A percentile compares a stretch with the other conserved stretches of the same genome.
phyloP scores from a whole-genome alignment of 345 rosid species.

The Populus deltoides region DNA sequence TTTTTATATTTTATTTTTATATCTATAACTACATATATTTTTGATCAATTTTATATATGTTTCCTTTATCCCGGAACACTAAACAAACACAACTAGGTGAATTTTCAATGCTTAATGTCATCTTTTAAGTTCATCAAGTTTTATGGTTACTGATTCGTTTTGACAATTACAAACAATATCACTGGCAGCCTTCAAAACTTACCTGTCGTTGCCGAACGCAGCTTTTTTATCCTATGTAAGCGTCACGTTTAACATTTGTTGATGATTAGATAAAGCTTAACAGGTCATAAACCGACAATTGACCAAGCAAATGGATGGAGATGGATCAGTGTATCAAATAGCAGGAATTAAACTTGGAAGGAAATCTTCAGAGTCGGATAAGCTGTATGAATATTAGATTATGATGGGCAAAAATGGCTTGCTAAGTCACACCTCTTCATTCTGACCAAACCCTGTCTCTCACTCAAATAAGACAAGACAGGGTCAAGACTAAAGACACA shows the following conservation, averaged over 20 bases:
- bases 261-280: constrained; percentile 12
- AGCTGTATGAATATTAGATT: constrained; percentile 17
- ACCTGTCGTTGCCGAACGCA: neutral
- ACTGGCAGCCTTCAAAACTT: too few relatives aligned
- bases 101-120: neutral
- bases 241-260: neutral
- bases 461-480: neutral
- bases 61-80: too few relatives aligned
- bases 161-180: too few relatives aligned
- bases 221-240: neutral
- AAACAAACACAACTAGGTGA: too few relatives aligned
- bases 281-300: constrained; percentile 14
- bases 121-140: too few relatives aligned
- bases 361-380: neutral
- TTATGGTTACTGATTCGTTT: too few relatives aligned
- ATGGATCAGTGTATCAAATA: neutral
- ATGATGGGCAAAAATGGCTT: neutral
- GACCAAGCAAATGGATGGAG: neutral
- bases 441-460: constrained; percentile 21
- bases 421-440: constrained; percentile 7
- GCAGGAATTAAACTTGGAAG: neutral
- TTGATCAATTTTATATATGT: too few relatives aligned
- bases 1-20: too few relatives aligned
- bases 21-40: too few relatives aligned
- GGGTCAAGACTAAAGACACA: constrained; percentile 9